Base-by-base conservation (phyloP, 140 eudicot genomes). In the Senecio squalidus region DNA sequence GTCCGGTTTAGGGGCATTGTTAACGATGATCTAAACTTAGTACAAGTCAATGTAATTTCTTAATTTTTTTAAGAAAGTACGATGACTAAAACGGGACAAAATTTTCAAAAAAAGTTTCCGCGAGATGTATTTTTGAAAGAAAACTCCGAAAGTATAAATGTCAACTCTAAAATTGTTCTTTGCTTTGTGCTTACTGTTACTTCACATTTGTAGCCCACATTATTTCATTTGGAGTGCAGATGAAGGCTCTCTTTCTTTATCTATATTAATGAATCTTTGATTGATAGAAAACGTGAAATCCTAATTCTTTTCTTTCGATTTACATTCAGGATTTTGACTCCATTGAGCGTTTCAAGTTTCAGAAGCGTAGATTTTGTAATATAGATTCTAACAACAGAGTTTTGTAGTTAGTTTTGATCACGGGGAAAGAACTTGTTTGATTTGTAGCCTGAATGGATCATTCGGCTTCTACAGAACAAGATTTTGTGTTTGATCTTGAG, bases 401-500 rank as follows among this genome's bases (percentile, higher is more conserved):
- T 43, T 43, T 43, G 39, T 14, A 56, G 34, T 8, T 54, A 28
- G 34, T 20, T n/a, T n/a, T n/a, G n/a, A n/a, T n/a, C n/a, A 64
- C 47, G 55, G 18, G 36, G 60, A 64, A 53, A 55, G 14, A 27
- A 6, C 4, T 39, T 47, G 16, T 66, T 31, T 43, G 55, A 27
- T 14, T 58, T 63, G 18, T n/a, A 28, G 17, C 45, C 16, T 22
- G 57, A 45, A 86, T 82, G 85, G 94, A 73, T 74, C 72, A 41
- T 24, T 58, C 34, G 45, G 46, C 21, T 51, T 57, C 49, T 48
- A 76, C 24, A 70, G 86, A 74, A 34, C 45, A 77, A 28, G 84
- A 72, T 15, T 21, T 51, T 39, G 64, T 13, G 11, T 57, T 75
- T 16, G 95, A 90, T 78, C 82, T 90, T 5, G 95, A 90, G 68